These are phyloP conservation scores for Wickerhamomyces bovis DNA, from an alignment of 805 yeast species.

Conservation along the genomic window DNA sequence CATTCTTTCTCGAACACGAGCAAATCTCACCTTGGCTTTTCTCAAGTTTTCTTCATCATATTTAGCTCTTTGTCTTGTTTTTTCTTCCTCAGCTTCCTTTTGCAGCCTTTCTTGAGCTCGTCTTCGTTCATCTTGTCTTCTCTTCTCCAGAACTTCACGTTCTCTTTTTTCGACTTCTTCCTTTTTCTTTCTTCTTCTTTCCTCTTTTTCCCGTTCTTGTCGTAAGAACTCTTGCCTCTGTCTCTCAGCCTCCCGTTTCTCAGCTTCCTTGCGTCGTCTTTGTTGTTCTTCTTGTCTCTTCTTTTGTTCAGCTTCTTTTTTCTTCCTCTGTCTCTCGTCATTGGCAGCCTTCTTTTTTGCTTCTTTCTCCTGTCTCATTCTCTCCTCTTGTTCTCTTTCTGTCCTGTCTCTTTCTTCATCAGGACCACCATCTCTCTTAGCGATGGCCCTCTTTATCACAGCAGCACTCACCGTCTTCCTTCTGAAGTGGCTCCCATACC, in stretches of 20 bases:
- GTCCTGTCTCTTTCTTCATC: constrained; percentile 3
- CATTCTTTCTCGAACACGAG: not conserved
- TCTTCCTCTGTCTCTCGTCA: constrained; percentile 2
- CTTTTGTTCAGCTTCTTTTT: not conserved
- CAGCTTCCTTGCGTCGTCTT: not conserved
- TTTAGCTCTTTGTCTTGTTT: not conserved
- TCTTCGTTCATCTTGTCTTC: constrained; percentile 4
- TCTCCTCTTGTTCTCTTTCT: not conserved
- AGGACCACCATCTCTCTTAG: not conserved
- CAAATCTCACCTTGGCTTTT: constrained; percentile 1
- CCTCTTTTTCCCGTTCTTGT: constrained; percentile 1
- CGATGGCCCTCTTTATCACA: not conserved
- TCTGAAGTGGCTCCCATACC: constrained; percentile 12
- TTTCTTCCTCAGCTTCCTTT: constrained; percentile 1
- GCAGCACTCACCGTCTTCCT: constrained; percentile 2
- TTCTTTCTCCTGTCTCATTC: constrained; percentile 3
- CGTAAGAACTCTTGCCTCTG: constrained; percentile 2
- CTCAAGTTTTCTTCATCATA: constrained; percentile 1
- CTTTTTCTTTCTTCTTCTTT: not conserved
- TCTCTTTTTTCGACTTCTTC: constrained; percentile 12
- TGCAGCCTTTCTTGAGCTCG: not conserved
- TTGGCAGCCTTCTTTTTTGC: not conserved
- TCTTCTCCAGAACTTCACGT: constrained; percentile 20
- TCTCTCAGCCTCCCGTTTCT: not conserved
- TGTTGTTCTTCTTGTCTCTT: constrained; percentile 1